Evolutionary conservation across 2,329 filamentous ascomycete genomes (phyloP).

Genomic region (Leptographium procerum): DNA sequence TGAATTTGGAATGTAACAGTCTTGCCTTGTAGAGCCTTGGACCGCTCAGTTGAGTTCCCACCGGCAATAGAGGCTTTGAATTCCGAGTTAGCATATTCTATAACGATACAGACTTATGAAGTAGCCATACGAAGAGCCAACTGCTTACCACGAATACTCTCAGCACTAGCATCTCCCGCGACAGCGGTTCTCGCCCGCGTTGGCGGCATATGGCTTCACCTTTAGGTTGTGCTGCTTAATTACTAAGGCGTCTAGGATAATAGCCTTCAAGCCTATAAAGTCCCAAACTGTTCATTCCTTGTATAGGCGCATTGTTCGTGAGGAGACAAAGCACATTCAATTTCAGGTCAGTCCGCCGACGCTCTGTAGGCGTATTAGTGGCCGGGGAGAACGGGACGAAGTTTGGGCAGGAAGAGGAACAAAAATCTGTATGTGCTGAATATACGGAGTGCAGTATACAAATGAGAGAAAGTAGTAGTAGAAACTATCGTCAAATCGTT

Average conservation of each 20-base stretch:
- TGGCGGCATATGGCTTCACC: conserved; percentile 7
- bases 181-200: conserved; percentile 5
- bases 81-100: not conserved
- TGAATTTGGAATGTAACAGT: not conserved
- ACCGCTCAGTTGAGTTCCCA: conserved; percentile 11
- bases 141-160: conserved; percentile 13
- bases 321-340: not conserved
- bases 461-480: not conserved
- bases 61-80: conserved; percentile 11
- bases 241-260: not conserved
- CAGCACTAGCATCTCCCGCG: conserved; percentile 7
- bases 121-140: not conserved
- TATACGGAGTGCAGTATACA: not conserved
- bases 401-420: not conserved
- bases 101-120: not conserved
- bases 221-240: not conserved
- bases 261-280: not conserved
- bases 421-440: not conserved
- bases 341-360: not conserved
- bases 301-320: not conserved
- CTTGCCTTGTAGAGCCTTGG: conserved; percentile 13
- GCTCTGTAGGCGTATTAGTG: not conserved
- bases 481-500: not conserved
- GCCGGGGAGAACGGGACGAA: not conserved
- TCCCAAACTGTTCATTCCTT: not conserved